A percentile compares a stretch with the other conserved stretches of the same genome.
phyloP scores from a whole-genome alignment of 202 grass and related monocot species.

The Thinopyrum obtusiflorum region DNA sequence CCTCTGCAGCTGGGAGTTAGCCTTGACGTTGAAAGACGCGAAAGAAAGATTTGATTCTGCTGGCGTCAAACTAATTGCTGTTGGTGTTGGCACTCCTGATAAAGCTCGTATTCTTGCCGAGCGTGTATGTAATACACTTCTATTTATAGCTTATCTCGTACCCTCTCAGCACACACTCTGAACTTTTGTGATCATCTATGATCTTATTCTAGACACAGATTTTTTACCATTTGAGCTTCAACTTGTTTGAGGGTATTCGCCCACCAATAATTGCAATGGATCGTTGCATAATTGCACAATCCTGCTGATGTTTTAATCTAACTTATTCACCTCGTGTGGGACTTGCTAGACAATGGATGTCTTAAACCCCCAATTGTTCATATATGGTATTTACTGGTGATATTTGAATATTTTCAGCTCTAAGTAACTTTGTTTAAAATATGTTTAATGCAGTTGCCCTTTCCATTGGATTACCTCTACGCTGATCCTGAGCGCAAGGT shows the following conservation, averaged over 20 bases:
- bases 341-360: background rate
- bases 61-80: conserved; percentile 68
- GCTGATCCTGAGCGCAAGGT: conserved; percentile 87
- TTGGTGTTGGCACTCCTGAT: conserved; percentile 70
- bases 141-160: conserved; percentile 15
- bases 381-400: background rate
- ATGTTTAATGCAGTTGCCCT: conserved; percentile 64
- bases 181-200: background rate
- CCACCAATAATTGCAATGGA: background rate
- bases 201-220: background rate
- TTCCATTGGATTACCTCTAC: conserved; percentile 84
- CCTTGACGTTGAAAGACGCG: conserved; percentile 62
- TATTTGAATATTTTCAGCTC: background rate
- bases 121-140: conserved; percentile 38
- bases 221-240: background rate
- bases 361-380: background rate
- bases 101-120: conserved; percentile 85
- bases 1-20: conserved; percentile 73
- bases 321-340: background rate
- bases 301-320: background rate
- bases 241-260: background rate
- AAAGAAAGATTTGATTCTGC: conserved; percentile 70
- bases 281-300: background rate
- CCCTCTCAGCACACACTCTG: background rate
- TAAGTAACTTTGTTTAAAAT: background rate